phyloP scores from a whole-genome alignment of 345 rosid species.

The Corymbia maculata region DNA sequence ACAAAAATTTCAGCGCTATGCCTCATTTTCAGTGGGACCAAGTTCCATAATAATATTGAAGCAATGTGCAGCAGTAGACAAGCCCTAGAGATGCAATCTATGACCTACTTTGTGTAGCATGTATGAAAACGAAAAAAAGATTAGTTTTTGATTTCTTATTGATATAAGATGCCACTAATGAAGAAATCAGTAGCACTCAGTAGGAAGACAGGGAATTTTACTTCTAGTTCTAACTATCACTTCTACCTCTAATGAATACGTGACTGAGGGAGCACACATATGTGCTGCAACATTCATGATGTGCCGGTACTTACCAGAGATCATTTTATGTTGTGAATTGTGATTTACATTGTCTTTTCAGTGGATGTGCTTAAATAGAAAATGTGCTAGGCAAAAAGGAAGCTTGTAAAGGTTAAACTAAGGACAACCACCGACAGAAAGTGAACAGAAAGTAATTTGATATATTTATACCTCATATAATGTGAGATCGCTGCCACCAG shows the following conservation, averaged over 20 bases:
- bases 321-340: not conserved
- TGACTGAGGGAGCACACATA: not conserved
- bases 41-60: not conserved
- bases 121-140: not conserved
- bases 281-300: not conserved
- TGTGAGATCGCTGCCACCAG: slow-evolving; percentile 91
- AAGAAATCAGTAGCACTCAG: not conserved
- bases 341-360: not conserved
- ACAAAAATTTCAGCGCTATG: not conserved
- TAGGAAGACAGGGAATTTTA: not conserved
- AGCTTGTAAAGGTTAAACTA: not conserved
- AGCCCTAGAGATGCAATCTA: not conserved
- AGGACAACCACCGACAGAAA: not conserved
- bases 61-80: not conserved
- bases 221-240: not conserved
- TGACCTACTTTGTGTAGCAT: not conserved
- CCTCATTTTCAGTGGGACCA: not conserved
- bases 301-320: not conserved
- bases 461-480: slow-evolving; percentile 60
- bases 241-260: not conserved
- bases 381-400: not conserved
- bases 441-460: not conserved
- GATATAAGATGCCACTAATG: not conserved
- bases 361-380: not conserved
- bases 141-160: not conserved